Base-by-base conservation (phyloP, 1,284 basidiomycete genomes). In the Pterulicium gracile region DNA sequence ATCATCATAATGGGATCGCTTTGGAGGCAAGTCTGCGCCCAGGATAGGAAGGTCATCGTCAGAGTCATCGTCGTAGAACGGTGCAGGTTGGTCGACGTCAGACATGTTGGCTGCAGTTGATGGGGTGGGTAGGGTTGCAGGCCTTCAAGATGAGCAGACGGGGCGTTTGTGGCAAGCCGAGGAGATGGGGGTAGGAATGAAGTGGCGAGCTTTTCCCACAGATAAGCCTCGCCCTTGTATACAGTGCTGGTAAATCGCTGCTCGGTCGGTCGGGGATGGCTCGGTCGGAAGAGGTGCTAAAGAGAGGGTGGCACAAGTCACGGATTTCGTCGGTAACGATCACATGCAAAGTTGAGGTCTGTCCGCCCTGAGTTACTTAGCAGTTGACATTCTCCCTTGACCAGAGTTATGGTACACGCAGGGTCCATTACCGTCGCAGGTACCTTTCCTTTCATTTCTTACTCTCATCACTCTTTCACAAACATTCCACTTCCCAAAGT, bases 351-450 rank as follows among this genome's bases (percentile, higher is more conserved):
- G 36, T 39, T 39, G 7, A 17, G 19, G 19, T 7, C 5, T 39
- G n/a, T 32, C 5, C n/a, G n/a, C n/a, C n/a, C n/a, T n/a, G n/a
- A n/a, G n/a, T n/a, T n/a, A n/a, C n/a, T n/a, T n/a, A n/a, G 41
- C 20, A 53, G 48, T 42, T 17, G 19, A 43, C 46, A 35, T 19
- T 27, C 39, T 41, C 21, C 42, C 39, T 42, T 34, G 4, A 39
- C n/a, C 36, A 17, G 23, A 36, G 57, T 50, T 54, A 88, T 89
- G 87, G 83, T 84, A 58, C 77, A 81, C 60, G 79, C 85, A 53
- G 87, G 86, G 58, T 88, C 87, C 56, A 92, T 92, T 55, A 84
- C 81, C 44, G 88, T 92, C 47, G 88, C 86, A 61, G 88, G 88
- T 85, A 48, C 47, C 70, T 56, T 36, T 35, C 36, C 23, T 45